phyloP scores from a whole-genome alignment of 2,329 filamentous ascomycete species.

The Diaporthe australafricana region DNA sequence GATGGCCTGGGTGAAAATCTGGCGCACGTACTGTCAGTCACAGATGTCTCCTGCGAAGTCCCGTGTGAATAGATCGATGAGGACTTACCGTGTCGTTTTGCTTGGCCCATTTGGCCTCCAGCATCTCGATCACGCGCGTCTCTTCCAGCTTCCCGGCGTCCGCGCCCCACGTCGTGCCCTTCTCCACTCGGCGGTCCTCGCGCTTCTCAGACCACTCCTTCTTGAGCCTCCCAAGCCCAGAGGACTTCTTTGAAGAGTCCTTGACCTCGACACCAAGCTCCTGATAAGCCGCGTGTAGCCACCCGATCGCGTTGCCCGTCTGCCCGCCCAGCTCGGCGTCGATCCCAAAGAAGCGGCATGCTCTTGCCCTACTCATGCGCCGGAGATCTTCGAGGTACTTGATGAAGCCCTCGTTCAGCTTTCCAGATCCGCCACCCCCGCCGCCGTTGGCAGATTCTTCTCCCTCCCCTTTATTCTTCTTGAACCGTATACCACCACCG shows the following conservation, averaged over 20 bases:
- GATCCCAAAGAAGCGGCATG: slow-evolving; percentile 90
- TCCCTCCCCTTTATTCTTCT: slow-evolving; percentile 12
- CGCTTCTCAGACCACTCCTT: slow-evolving; percentile 81
- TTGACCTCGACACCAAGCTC: slow-evolving; percentile 75
- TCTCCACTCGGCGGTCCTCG: slow-evolving; percentile 84
- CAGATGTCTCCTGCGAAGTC: neutral
- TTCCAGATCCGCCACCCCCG: slow-evolving; percentile 52
- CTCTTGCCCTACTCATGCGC: slow-evolving; percentile 81
- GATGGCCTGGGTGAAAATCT: slow-evolving; percentile 85
- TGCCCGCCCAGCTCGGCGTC: slow-evolving; percentile 87
- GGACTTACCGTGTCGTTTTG: slow-evolving; percentile 86
- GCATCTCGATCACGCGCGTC: slow-evolving; percentile 83
- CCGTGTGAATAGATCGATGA: neutral
- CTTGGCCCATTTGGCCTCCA: slow-evolving; percentile 90
- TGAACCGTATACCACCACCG: slow-evolving; percentile 13
- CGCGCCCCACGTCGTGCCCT: slow-evolving; percentile 78
- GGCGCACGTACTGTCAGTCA: slow-evolving; percentile 20
- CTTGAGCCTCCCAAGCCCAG: slow-evolving; percentile 72
- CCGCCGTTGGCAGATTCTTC: slow-evolving; percentile 39
- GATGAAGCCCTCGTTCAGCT: slow-evolving; percentile 73
- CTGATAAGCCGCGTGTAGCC: slow-evolving; percentile 81
- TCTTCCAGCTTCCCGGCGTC: slow-evolving; percentile 91
- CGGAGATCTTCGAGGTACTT: slow-evolving; percentile 82
- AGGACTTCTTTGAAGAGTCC: slow-evolving; percentile 62
- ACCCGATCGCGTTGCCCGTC: slow-evolving; percentile 87